Conservation (phyloP, 1,139 yeast genomes). For the Pichia sp. region DNA sequence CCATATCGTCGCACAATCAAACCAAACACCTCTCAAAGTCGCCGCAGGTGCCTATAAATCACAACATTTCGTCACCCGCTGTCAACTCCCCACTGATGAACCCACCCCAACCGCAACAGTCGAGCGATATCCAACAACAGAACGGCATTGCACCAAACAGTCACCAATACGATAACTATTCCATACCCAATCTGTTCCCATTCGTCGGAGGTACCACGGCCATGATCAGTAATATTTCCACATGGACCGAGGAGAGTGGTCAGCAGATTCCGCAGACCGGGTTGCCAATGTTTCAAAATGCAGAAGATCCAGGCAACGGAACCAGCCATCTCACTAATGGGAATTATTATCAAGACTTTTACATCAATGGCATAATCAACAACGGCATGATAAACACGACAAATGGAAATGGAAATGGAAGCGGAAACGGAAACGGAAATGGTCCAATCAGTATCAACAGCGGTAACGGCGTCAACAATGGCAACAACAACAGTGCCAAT, state of each 20-base stretch:
- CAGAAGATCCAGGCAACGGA: conserved; percentile 1
- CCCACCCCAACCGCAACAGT: too few relatives aligned
- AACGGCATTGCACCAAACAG: neutral
- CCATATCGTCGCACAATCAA: neutral
- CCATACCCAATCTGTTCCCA: conserved; percentile 29
- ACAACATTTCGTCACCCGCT: neutral
- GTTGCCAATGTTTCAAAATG: conserved; percentile 17
- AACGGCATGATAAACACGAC: neutral
- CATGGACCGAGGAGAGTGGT: conserved; percentile 46
- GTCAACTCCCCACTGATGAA: neutral
- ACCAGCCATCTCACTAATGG: neutral
- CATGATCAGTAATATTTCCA: conserved; percentile 54
- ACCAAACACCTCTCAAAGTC: neutral
- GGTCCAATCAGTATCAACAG: neutral
- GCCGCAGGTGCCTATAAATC: neutral
- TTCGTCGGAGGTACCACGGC: conserved; percentile 46
- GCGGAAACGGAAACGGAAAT: too few relatives aligned
- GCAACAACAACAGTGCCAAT: neutral
- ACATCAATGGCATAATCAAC: neutral
- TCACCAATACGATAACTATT: neutral
- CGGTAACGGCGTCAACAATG: neutral
- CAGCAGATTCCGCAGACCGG: conserved; percentile 29
- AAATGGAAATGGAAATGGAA: neutral
- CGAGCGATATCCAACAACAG: too few relatives aligned
- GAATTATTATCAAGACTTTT: neutral